A percentile compares a stretch with the other conserved stretches of the same genome.
phyloP scores from a whole-genome alignment of 2,329 filamentous ascomycete species.

The Pseudogymnoascus sp. region DNA sequence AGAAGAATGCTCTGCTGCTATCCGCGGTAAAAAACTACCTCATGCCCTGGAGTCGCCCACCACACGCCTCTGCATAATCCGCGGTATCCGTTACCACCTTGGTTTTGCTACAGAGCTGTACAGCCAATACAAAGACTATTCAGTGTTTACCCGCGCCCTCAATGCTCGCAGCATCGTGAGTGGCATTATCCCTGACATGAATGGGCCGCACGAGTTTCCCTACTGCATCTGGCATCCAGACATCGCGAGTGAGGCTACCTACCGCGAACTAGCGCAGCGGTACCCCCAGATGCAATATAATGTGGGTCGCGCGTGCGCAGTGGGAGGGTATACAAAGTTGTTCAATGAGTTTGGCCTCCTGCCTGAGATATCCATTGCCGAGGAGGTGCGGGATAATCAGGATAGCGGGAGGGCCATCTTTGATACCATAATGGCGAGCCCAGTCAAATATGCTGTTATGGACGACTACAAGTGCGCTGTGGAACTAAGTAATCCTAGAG shows the following conservation, averaged over 20 bases:
- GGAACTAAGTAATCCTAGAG: conserved; percentile 1
- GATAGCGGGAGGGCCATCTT: conserved; percentile 24
- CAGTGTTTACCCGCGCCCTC: conserved; percentile 16
- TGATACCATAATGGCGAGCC: conserved; percentile 25
- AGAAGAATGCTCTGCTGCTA: conserved; percentile 15
- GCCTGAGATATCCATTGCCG: conserved; percentile 34
- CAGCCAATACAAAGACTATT: background rate
- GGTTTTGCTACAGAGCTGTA: background rate
- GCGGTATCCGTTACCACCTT: background rate
- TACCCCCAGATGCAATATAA: conserved; percentile 34
- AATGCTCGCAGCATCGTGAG: conserved; percentile 34
- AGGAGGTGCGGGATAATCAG: conserved; percentile 32
- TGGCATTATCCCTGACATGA: conserved; percentile 27
- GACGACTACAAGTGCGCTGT: conserved; percentile 30
- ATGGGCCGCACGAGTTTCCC: conserved; percentile 22
- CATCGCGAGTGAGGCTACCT: conserved; percentile 20
- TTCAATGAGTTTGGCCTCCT: conserved; percentile 32
- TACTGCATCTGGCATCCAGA: conserved; percentile 39
- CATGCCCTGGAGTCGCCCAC: background rate
- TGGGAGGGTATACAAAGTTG: conserved; percentile 31
- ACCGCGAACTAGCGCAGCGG: conserved; percentile 23
- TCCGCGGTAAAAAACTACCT: background rate
- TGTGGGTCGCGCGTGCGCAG: conserved; percentile 35
- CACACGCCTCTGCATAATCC: background rate
- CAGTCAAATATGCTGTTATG: conserved; percentile 29